Conservation (phyloP, 768 basidiomycete species). For the Russula lepida region DNA sequence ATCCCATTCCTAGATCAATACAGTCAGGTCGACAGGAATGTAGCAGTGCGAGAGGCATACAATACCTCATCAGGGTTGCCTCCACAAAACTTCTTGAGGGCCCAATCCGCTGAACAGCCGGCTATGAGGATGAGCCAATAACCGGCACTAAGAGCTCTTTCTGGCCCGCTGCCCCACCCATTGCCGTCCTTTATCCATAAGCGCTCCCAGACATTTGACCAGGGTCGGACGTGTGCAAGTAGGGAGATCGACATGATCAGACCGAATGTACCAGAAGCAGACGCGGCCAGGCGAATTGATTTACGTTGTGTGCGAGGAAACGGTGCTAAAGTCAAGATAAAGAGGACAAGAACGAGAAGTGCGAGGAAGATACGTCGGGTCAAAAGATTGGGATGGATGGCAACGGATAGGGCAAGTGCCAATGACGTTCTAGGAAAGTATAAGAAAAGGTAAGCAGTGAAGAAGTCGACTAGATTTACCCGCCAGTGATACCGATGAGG, state of each 20-base stretch:
- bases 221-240: slow-evolving; percentile 40
- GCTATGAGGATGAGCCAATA: slow-evolving; percentile 43
- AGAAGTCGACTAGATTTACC: slow-evolving; percentile 31
- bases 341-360: slow-evolving; percentile 31
- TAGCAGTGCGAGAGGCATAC: slow-evolving; percentile 8
- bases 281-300: slow-evolving; percentile 41
- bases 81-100: slow-evolving; percentile 45
- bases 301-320: slow-evolving; percentile 38
- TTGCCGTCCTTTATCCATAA: slow-evolving; percentile 42
- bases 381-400: slow-evolving; percentile 45
- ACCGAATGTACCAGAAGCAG: slow-evolving; percentile 52
- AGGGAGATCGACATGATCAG: slow-evolving; percentile 45
- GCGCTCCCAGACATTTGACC: slow-evolving; percentile 57
- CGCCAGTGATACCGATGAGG: slow-evolving; percentile 45
- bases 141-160: slow-evolving; percentile 51
- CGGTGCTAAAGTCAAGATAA: slow-evolving; percentile 39
- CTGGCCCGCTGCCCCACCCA: slow-evolving; percentile 47
- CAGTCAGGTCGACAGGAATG: background rate
- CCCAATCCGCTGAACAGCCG: slow-evolving; percentile 48
- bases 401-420: slow-evolving; percentile 44
- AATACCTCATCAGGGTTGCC: slow-evolving; percentile 61
- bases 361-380: slow-evolving; percentile 39
- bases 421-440: slow-evolving; percentile 32
- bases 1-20: slow-evolving; percentile 53
- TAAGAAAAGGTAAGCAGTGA: background rate